Base-by-base conservation (phyloP, 257 asterid genomes). In the Penstemon barbatus region DNA sequence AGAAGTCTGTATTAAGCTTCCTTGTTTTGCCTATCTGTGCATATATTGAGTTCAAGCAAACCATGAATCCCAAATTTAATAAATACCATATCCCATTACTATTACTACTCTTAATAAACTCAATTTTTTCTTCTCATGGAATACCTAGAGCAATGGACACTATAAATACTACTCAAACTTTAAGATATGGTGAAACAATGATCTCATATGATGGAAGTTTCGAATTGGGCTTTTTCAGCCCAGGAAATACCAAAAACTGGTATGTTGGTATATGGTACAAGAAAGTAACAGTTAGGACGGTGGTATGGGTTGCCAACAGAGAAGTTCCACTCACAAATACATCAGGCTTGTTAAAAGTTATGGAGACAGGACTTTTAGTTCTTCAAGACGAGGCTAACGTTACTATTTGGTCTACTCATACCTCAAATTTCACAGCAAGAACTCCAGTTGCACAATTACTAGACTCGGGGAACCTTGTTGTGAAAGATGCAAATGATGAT, bases 261-360 rank as follows among this genome's bases (percentile, higher is more conserved):
- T 85, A 82, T 9, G 74, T 85, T 2, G 88, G 87, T 0, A 78
- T 82, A 60, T 78, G 90, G 90, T 85, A 80, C 80, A 76, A 80
- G 52, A 67, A 64, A 36, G 62, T 80, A 0, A 37, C 61, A 10
- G 25, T 3, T 4, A 58, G n/a, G 8, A 78, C 77, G 9, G 77
- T 81, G 8, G 83, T 82, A 4, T 85, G 87, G 90, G 81, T 85
- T 50, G 83, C 82, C 41, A 85, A 85, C 52, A 70, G 74, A 66
- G 77, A 66, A 40, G 5, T 38, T 36, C 88, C 91, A 0, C 50
- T 81, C 7, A 44, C 51, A 0, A 68, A 41, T 19, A 7, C 65
- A 36, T 72, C 81, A 0, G 85, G 86, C 0, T 3, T 57, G 12
- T 68, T 84, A 64, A 73, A 44, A 48, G 58, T 86, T 11, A 43